Conservation (phyloP, 495 filamentous ascomycete genomes). For the Hypoxylon fuscum region DNA sequence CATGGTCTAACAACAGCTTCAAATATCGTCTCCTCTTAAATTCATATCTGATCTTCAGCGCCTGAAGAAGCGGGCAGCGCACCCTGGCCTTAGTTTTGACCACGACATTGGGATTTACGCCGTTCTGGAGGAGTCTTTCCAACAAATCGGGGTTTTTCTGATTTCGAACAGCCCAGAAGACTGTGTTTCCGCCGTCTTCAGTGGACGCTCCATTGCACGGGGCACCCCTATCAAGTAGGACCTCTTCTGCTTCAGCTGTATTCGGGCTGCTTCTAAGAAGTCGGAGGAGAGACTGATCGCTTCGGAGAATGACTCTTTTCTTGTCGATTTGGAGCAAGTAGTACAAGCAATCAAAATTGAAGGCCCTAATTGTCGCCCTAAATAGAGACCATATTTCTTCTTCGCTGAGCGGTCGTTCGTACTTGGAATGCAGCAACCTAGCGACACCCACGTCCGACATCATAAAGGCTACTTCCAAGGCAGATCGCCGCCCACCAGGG, state of each 20-base stretch:
- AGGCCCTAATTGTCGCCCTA: neutral
- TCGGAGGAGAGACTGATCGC: neutral
- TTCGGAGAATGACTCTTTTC: neutral
- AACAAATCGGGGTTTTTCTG: constrained; percentile 7
- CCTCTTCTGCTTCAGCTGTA: neutral
- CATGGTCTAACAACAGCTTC: constrained; percentile 7
- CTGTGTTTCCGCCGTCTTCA: neutral
- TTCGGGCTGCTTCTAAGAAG: constrained; percentile 1
- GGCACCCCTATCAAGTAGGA: constrained; percentile 4
- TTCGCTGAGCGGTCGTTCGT: neutral
- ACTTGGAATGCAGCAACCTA: constrained; percentile 5
- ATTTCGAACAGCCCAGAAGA: constrained; percentile 15
- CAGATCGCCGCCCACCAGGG: neutral
- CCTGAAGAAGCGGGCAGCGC: constrained; percentile 12
- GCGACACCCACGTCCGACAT: neutral
- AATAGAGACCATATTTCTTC: constrained; percentile 8
- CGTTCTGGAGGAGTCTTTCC: neutral
- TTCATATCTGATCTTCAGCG: neutral
- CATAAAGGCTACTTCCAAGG: constrained; percentile 4
- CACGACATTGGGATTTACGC: constrained; percentile 10
- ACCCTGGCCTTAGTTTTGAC: neutral
- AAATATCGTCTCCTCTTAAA: constrained; percentile 1
- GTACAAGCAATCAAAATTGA: neutral
- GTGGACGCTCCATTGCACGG: neutral
- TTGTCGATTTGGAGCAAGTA: constrained; percentile 6